Conservation (phyloP, 2,329 filamentous ascomycete genomes). For the Xylaria sp. region DNA sequence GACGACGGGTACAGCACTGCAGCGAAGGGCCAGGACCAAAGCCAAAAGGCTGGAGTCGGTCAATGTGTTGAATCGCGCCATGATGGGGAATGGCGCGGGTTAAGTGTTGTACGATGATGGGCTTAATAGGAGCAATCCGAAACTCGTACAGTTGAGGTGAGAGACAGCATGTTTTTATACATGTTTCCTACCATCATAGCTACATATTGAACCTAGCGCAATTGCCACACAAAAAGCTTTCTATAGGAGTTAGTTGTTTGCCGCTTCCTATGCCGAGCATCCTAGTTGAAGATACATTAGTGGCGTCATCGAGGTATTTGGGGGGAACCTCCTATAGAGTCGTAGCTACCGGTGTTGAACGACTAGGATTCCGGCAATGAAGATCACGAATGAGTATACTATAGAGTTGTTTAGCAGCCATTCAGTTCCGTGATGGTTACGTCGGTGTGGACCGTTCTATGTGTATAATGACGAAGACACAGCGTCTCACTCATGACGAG, state of each 20-base stretch:
- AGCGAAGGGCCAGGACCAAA: conserved; percentile 35
- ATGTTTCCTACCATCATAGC: background rate
- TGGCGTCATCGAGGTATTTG: conserved; percentile 33
- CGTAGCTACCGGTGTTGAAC: background rate
- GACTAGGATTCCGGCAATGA: background rate
- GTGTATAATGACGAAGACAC: conserved; percentile 12
- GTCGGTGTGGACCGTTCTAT: conserved; percentile 14
- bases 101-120: background rate
- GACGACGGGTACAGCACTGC: conserved; percentile 51
- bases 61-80: conserved; percentile 20
- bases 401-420: background rate
- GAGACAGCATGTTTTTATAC: conserved; percentile 23
- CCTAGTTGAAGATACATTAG: background rate
- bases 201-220: background rate
- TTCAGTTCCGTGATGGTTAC: conserved; percentile 24
- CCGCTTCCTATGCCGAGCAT: background rate
- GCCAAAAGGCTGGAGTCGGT: conserved; percentile 32
- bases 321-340: background rate
- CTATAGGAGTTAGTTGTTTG: background rate
- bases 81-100: background rate
- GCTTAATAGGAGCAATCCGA: background rate
- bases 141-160: background rate
- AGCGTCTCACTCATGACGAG: background rate
- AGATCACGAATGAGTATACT: background rate
- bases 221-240: background rate